A percentile compares a stretch with the other conserved stretches of the same genome.
Conservation (phyloP, 2,329 filamentous ascomycete species). For the Purpureocillium takamizusanense region DNA sequence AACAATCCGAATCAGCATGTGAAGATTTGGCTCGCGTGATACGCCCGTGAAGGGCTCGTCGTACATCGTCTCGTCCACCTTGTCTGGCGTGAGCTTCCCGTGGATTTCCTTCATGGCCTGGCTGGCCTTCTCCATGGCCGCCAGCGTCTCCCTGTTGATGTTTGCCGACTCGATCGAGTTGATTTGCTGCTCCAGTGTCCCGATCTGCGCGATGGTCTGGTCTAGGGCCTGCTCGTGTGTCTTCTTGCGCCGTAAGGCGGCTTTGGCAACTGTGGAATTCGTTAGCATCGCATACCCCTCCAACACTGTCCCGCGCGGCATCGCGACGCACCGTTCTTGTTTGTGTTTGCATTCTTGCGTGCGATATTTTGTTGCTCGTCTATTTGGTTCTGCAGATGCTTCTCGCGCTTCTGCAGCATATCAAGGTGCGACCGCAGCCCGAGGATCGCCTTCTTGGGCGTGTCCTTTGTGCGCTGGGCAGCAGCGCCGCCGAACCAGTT, state of each 20-base stretch:
- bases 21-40: background rate
- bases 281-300: conserved; percentile 10
- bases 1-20: conserved; percentile 3
- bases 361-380: conserved; percentile 85
- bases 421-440: conserved; percentile 80
- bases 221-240: conserved; percentile 83
- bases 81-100: conserved; percentile 80
- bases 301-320: conserved; percentile 7
- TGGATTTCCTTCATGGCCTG: conserved; percentile 91
- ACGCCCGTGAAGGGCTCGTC: conserved; percentile 21
- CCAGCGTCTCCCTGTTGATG: conserved; percentile 94
- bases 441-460: conserved; percentile 93
- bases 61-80: conserved; percentile 92
- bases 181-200: conserved; percentile 89
- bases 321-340: conserved; percentile 71
- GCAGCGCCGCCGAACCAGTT: conserved; percentile 85
- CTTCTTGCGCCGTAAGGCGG: conserved; percentile 90
- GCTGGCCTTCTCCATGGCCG: conserved; percentile 86
- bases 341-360: conserved; percentile 73
- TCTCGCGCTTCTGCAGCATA: conserved; percentile 96
- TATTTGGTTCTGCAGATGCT: conserved; percentile 84
- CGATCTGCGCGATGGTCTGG: conserved; percentile 82
- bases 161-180: conserved; percentile 96
- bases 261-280: conserved; percentile 63
- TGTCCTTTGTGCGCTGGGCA: conserved; percentile 72